Percentiles rank a stretch among this genome's conserved stretches.
Conservation (phyloP, 1,139 yeast genomes). For the Pichia sp. region DNA sequence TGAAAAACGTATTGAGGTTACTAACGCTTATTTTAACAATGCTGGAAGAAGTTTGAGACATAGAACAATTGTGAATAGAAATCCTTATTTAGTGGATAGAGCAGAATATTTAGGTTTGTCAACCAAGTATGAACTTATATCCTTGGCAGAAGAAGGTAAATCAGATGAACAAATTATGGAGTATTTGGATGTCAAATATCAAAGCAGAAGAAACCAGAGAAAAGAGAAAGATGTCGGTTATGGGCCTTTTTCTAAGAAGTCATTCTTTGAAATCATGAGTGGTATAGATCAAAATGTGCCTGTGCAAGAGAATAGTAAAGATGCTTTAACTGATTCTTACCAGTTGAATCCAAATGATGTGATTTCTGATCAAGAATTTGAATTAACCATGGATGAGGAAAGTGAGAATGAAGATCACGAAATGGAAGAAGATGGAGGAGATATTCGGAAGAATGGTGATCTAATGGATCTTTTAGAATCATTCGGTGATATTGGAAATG, state of each 20-base stretch:
- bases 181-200: constrained; percentile 26
- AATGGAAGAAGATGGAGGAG: background rate
- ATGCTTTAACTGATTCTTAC: background rate
- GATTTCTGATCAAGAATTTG: constrained; percentile 12
- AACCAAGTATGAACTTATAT: constrained; percentile 28
- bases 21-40: too few relatives aligned
- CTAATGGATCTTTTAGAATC: background rate
- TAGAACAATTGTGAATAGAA: constrained; percentile 18
- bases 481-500: background rate
- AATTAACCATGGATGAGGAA: constrained; percentile 9
- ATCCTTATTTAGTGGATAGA: constrained; percentile 33
- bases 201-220: constrained; percentile 21
- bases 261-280: constrained; percentile 24
- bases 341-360: background rate
- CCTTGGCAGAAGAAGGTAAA: constrained; percentile 29
- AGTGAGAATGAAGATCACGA: background rate
- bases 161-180: constrained; percentile 28
- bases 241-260: constrained; percentile 27
- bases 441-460: too few relatives aligned
- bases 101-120: constrained; percentile 33
- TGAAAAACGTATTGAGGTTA: background rate
- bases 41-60: constrained; percentile 14
- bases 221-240: constrained; percentile 28
- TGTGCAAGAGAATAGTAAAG: background rate
- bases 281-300: constrained; percentile 13